phyloP scores from a whole-genome alignment of 1,284 basidiomycete genomes.

The Trichosporon sp. region DNA sequence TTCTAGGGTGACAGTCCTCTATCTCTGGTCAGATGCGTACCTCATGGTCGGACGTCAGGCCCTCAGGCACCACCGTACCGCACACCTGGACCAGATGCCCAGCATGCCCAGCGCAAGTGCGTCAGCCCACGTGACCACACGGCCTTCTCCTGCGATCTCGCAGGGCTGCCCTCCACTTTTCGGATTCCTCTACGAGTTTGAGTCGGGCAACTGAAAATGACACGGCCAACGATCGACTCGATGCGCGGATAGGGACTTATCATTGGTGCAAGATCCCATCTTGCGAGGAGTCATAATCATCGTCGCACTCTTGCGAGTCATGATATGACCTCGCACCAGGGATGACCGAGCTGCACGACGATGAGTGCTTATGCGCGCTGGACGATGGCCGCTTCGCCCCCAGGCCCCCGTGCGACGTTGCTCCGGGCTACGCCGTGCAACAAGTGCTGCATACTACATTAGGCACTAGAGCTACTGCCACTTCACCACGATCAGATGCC shows the following conservation, averaged over 20 bases:
- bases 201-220: background rate
- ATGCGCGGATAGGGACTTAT: background rate
- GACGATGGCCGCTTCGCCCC: background rate
- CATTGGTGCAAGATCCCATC: background rate
- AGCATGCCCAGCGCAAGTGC: background rate
- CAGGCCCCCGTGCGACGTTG: background rate
- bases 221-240: background rate
- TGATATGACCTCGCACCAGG: background rate
- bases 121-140: slow-evolving; percentile 7
- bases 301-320: slow-evolving; percentile 1
- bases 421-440: background rate
- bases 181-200: background rate
- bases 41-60: background rate
- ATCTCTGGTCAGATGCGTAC: background rate
- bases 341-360: background rate
- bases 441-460: background rate
- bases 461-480: background rate
- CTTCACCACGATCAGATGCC: background rate
- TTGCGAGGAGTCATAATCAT: background rate
- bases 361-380: background rate
- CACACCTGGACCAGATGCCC: background rate
- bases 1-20: slow-evolving; percentile 1
- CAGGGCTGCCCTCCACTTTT: background rate
- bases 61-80: slow-evolving; percentile 8
- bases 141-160: background rate